Conservation (phyloP, 2,329 filamentous ascomycete species). For the Cercospora brassicicola region DNA sequence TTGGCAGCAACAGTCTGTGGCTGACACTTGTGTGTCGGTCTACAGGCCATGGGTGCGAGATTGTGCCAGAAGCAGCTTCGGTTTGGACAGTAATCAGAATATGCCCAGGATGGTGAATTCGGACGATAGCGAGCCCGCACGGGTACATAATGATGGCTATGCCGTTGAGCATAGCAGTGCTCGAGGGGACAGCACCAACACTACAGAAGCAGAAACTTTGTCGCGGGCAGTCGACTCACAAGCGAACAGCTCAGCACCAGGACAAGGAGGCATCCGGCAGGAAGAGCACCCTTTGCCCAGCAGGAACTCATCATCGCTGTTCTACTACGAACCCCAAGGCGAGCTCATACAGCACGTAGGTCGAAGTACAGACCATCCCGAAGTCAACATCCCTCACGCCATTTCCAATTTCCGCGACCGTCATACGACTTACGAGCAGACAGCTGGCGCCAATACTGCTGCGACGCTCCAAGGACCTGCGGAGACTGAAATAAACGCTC, state of each 20-base stretch:
- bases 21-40: neutral
- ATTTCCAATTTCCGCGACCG: neutral
- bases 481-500: neutral
- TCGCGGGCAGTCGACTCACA: neutral
- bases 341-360: slow-evolving; percentile 45
- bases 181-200: neutral
- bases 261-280: neutral
- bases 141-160: neutral
- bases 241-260: neutral
- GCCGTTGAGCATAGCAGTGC: neutral
- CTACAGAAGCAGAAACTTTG: neutral
- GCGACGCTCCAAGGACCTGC: neutral
- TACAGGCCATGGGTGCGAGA: neutral
- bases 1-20: neutral
- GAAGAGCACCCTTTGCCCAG: slow-evolving; percentile 29
- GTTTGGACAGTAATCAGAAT: neutral
- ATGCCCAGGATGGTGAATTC: neutral
- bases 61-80: slow-evolving; percentile 4
- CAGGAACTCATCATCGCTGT: slow-evolving; percentile 17
- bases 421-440: neutral
- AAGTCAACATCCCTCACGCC: neutral
- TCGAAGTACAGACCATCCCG: slow-evolving; percentile 22
- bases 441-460: neutral
- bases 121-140: neutral
- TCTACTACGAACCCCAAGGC: slow-evolving; percentile 49